Conservation (phyloP, 2,329 filamentous ascomycete genomes). For the Aspergillus tanneri region DNA sequence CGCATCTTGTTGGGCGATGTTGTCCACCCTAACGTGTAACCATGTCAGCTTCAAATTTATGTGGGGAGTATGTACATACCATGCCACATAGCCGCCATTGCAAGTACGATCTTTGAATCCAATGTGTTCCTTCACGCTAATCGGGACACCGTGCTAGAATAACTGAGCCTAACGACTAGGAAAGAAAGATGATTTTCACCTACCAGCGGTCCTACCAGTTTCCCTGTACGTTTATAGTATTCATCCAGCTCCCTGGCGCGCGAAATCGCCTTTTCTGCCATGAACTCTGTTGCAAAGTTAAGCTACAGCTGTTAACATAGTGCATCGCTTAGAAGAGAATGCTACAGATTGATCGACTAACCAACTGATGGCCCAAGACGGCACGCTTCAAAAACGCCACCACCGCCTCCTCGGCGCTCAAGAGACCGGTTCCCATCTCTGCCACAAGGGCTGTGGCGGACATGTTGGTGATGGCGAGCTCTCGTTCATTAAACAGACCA, state of each 20-base stretch:
- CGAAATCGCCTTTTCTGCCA: constrained; percentile 36
- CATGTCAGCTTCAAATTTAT: neutral
- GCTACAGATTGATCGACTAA: constrained; percentile 9
- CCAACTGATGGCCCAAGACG: constrained; percentile 36
- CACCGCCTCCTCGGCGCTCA: constrained; percentile 35
- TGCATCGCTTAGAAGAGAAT: neutral
- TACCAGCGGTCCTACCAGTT: constrained; percentile 49
- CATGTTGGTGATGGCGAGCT: constrained; percentile 54
- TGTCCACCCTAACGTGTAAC: constrained; percentile 31
- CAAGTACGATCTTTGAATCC: constrained; percentile 52
- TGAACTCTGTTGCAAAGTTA: constrained; percentile 41
- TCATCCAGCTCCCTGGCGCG: constrained; percentile 35
- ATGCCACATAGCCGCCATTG: constrained; percentile 39
- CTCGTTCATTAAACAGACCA: constrained; percentile 49
- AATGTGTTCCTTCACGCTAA: constrained; percentile 63
- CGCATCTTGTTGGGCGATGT: constrained; percentile 37
- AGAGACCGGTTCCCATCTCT: constrained; percentile 27
- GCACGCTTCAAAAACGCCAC: constrained; percentile 35
- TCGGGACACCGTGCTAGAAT: constrained; percentile 52
- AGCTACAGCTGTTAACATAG: constrained; percentile 19
- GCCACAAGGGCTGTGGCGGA: constrained; percentile 31
- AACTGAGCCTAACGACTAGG: too few species aligned
- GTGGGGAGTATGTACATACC: constrained; percentile 20
- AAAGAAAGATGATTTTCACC: too few species aligned
- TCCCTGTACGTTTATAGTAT: constrained; percentile 37